A percentile compares a stretch with the other conserved stretches of the same genome.
Evolutionary conservation across 495 filamentous ascomycete species (phyloP).

Genomic region (Amphirosellinia nigrospora): DNA sequence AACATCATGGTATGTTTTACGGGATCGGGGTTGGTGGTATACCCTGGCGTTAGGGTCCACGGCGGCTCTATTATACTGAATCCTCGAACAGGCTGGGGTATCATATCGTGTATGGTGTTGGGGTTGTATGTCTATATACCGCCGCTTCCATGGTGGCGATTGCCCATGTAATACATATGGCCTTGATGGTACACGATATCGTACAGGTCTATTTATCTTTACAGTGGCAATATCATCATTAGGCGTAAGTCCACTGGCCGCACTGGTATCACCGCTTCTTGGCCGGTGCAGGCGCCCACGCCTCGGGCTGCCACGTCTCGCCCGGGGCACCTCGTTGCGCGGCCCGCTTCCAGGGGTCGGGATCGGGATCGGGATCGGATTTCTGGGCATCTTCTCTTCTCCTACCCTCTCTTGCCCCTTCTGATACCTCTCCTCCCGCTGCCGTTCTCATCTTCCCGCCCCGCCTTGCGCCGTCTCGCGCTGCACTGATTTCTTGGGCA

Average conservation of each 20-base stretch:
- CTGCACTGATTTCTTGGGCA: conserved; percentile 23
- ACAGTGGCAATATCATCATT: background rate
- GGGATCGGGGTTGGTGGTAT: background rate
- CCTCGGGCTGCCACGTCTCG: conserved; percentile 77
- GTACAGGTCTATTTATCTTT: conserved; percentile 14
- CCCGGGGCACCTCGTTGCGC: conserved; percentile 56
- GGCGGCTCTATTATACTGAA: background rate
- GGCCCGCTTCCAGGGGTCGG: conserved; percentile 68
- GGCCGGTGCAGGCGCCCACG: conserved; percentile 65
- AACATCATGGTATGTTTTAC: background rate
- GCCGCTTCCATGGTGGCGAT: background rate
- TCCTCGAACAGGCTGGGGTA: background rate
- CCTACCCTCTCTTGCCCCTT: conserved; percentile 28
- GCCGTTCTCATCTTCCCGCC: conserved; percentile 16
- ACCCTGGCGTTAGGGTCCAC: conserved; percentile 12
- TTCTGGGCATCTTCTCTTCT: conserved; percentile 28
- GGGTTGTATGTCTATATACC: background rate
- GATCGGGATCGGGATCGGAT: conserved; percentile 53
- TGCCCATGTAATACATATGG: background rate
- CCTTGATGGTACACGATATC: background rate
- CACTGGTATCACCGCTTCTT: conserved; percentile 35
- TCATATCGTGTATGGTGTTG: background rate
- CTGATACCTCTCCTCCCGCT: conserved; percentile 20
- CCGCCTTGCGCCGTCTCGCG: no score
- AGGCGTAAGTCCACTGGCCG: background rate